Conservation (phyloP, 2,329 filamentous ascomycete species). For the Aspergillus pseudotamarii region DNA sequence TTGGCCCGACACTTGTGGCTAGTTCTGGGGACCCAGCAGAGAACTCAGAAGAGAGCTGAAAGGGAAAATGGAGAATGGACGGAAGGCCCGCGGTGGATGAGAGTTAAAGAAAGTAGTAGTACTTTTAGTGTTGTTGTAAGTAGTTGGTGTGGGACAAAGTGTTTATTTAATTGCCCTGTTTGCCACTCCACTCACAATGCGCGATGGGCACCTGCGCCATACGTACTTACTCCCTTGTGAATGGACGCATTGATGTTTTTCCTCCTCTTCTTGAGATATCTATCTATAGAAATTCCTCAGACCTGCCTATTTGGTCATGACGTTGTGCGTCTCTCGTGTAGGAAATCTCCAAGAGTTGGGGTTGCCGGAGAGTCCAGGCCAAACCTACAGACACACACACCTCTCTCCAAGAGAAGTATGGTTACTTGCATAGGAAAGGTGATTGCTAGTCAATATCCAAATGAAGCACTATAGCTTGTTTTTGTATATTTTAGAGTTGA, state of each 20-base stretch:
- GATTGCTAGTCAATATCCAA: neutral
- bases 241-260: neutral
- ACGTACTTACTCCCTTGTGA: neutral
- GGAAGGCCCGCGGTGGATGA: neutral
- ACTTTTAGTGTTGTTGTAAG: neutral
- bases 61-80: neutral
- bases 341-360: neutral
- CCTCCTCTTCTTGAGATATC: neutral
- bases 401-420: neutral
- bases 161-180: slow-evolving; percentile 5
- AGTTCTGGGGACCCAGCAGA: neutral
- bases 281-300: neutral
- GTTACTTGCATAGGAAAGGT: neutral
- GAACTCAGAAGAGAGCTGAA: neutral
- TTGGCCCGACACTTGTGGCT: slow-evolving; percentile 4
- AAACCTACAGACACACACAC: neutral
- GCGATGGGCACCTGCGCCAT: neutral
- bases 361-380: neutral
- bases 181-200: slow-evolving; percentile 1
- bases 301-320: neutral
- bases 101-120: neutral
- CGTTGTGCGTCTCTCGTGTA: neutral
- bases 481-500: neutral
- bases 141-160: neutral
- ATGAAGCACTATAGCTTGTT: neutral